A percentile compares a stretch with the other conserved stretches of the same genome.
These are phyloP conservation scores for Lablab purpureus DNA, from an alignment of 306 rosid species.

Conservation along the genomic window DNA sequence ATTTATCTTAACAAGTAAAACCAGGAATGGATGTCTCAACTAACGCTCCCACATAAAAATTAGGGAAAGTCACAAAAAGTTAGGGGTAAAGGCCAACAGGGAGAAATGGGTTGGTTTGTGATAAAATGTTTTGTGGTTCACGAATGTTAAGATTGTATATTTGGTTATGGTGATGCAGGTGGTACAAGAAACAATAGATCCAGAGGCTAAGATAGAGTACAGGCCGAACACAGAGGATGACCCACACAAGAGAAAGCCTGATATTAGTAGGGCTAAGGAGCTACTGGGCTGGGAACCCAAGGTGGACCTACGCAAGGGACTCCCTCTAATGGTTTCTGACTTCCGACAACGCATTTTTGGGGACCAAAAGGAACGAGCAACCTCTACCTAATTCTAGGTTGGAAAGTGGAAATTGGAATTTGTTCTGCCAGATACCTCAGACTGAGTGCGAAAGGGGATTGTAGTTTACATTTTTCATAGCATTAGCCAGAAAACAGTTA, in stretches of 20 bases:
- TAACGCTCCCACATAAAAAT: no score
- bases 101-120: not conserved
- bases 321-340: slow-evolving; percentile 16
- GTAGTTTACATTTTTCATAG: not conserved
- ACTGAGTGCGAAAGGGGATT: not conserved
- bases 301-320: not conserved
- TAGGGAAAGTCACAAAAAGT: no score
- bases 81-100: no score
- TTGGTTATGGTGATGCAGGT: slow-evolving; percentile 8
- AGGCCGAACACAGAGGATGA: slow-evolving; percentile 19
- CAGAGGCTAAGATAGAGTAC: slow-evolving; percentile 16
- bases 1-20: not conserved
- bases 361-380: not conserved
- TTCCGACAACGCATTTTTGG: slow-evolving; percentile 1
- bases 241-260: slow-evolving; percentile 20
- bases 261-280: slow-evolving; percentile 6
- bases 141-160: not conserved
- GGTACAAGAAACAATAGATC: slow-evolving; percentile 3
- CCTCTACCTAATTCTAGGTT: slow-evolving; percentile 3
- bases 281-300: slow-evolving; percentile 15
- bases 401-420: not conserved
- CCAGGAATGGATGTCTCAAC: no score
- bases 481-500: not conserved
- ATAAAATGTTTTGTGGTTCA: not conserved
- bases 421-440: not conserved